These are phyloP conservation scores for Zygoascus biomembranicola DNA, from an alignment of 805 yeast species.

Conservation along the genomic window DNA sequence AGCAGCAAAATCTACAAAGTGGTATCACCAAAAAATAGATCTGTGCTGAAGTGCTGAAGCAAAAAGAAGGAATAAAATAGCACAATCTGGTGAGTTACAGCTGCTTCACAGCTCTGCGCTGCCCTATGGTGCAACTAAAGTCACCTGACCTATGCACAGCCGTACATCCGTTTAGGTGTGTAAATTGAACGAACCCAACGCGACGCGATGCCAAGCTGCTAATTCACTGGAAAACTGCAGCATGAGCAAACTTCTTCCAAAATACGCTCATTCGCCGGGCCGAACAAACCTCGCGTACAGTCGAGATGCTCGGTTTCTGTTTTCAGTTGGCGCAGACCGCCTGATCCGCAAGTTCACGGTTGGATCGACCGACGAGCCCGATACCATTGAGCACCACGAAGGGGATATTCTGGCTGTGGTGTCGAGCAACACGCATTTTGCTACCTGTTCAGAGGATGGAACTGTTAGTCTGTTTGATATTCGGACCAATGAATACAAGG, in stretches of 20 bases:
- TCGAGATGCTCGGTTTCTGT: slow-evolving; percentile 25
- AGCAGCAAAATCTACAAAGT: too few species aligned
- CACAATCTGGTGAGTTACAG: too few species aligned
- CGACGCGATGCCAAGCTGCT: too few species aligned
- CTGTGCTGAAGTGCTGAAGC: too few species aligned
- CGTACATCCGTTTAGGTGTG: too few species aligned
- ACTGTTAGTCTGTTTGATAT: slow-evolving; percentile 24
- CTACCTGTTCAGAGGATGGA: slow-evolving; percentile 39
- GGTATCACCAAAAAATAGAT: too few species aligned
- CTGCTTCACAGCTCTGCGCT: too few species aligned
- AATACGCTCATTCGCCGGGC: slow-evolving; percentile 31
- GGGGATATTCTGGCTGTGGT: slow-evolving; percentile 21
- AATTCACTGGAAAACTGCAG: too few species aligned
- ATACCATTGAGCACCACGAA: slow-evolving; percentile 22
- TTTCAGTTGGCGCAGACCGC: slow-evolving; percentile 30
- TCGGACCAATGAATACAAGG: slow-evolving; percentile 20
- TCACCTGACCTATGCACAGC: too few species aligned
- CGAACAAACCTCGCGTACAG: slow-evolving; percentile 26
- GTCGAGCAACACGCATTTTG: slow-evolving; percentile 25
- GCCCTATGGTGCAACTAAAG: too few species aligned
- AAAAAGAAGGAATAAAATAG: too few species aligned
- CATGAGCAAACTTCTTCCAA: slow-evolving; percentile 5
- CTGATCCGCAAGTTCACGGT: slow-evolving; percentile 27
- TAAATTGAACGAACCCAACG: too few species aligned
- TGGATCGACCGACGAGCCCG: slow-evolving; percentile 27